Evolutionary conservation across 1,284 basidiomycete species (phyloP).

Genomic region (Leccinum subrobustum): DNA sequence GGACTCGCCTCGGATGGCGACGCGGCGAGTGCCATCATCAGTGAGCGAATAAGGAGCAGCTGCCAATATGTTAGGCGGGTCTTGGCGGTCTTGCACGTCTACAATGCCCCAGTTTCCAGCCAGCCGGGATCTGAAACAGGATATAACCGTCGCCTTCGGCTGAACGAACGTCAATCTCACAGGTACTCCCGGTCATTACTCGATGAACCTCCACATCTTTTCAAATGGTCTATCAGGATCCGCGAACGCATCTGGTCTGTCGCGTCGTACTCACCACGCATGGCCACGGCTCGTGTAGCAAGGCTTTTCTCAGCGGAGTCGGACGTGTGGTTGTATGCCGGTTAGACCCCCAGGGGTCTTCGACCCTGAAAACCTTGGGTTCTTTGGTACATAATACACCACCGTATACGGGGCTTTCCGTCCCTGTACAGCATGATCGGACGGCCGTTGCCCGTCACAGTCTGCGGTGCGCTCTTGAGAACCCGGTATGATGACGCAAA

Average conservation of each 20-base stretch:
- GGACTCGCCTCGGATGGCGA: constrained; percentile 59
- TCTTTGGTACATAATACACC: constrained; percentile 33
- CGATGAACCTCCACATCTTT: constrained; percentile 30
- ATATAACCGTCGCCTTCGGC: background rate
- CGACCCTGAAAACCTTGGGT: constrained; percentile 30
- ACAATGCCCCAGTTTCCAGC: constrained; percentile 31
- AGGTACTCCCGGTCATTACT: constrained; percentile 29
- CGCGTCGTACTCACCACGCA: constrained; percentile 25
- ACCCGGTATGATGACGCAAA: constrained; percentile 23
- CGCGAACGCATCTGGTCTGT: background rate
- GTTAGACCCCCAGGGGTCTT: constrained; percentile 30
- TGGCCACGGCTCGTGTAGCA: constrained; percentile 37
- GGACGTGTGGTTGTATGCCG: constrained; percentile 22
- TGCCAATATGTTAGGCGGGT: constrained; percentile 25
- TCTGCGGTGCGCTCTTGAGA: constrained; percentile 18
- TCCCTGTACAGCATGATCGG: constrained; percentile 27
- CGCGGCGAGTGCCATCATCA: constrained; percentile 40
- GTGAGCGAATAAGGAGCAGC: constrained; percentile 22
- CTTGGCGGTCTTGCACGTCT: constrained; percentile 31
- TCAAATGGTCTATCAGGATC: background rate
- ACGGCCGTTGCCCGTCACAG: constrained; percentile 16
- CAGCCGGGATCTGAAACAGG: constrained; percentile 27
- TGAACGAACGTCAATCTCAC: constrained; percentile 6
- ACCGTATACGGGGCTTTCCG: constrained; percentile 21
- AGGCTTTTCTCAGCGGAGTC: constrained; percentile 25